Percentiles rank a stretch among this genome's conserved stretches.
Conservation (phyloP, 78 protist species). For the Paratrimastix pyriformis region DNA sequence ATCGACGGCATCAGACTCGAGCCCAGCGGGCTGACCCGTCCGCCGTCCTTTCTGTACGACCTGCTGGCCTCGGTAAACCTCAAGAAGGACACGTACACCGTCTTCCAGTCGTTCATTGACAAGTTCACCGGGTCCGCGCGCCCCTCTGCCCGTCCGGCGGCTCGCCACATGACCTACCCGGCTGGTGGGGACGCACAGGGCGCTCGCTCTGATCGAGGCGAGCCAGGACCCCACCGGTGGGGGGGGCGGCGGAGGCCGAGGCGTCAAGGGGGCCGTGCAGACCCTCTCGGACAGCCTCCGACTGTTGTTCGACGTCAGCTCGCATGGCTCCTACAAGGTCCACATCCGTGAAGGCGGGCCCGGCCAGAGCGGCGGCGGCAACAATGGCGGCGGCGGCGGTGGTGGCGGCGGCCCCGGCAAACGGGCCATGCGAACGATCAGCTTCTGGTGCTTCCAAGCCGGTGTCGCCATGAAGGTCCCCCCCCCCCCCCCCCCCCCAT, state of each 20-base stretch:
- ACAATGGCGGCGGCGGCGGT: not conserved
- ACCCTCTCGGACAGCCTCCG: not conserved
- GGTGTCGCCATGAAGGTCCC: slow-evolving; percentile 2
- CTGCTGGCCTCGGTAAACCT: no score
- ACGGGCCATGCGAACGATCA: not conserved
- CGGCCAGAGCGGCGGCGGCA: not conserved
- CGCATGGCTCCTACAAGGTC: not conserved
- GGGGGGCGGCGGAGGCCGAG: not conserved
- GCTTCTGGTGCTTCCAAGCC: slow-evolving; percentile 26
- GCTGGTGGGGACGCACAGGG: no score
- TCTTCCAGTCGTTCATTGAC: no score
- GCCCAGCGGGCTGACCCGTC: no score
- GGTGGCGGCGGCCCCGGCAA: not conserved
- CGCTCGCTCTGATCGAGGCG: not conserved
- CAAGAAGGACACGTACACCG: no score
- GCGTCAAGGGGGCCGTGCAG: no score
- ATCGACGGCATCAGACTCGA: no score
- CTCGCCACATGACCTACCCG: no score
- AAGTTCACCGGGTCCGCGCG: no score
- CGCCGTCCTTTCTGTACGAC: no score
- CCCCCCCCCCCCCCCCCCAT: not conserved
- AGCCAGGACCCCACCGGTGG: not conserved
- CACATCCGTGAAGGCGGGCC: not conserved
- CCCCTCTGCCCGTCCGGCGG: no score
- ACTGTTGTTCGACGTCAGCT: not conserved